Evolutionary conservation across 345 rosid genomes (phyloP).

Genomic region (Jatropha curcas): DNA sequence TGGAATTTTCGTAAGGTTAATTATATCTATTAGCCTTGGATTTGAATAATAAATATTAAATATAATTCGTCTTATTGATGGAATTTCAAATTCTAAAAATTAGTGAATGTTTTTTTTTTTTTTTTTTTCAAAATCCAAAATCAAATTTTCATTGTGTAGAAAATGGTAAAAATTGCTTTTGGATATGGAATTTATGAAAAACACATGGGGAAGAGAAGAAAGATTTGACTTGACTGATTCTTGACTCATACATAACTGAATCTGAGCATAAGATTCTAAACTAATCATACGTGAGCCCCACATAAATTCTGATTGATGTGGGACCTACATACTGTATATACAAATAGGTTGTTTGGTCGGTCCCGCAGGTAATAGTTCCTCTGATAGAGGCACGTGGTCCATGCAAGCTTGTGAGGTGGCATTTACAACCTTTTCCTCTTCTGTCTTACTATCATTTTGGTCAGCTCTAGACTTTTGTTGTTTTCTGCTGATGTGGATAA

Average conservation of each 20-base stretch:
- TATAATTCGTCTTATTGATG: not conserved
- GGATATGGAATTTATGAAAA: too few species aligned
- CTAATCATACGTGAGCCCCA: not conserved
- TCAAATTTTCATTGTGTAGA: too few species aligned
- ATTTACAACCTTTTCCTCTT: not conserved
- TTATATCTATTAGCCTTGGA: too few species aligned
- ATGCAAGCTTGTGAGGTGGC: not conserved
- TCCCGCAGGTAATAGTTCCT: not conserved
- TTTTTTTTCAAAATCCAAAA: too few species aligned
- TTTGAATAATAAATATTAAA: too few species aligned
- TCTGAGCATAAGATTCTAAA: too few species aligned
- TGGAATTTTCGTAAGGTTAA: too few species aligned
- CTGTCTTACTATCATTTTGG: too few species aligned
- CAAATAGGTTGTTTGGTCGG: too few species aligned
- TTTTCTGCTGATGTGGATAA: not conserved
- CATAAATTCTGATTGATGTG: not conserved
- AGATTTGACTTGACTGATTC: constrained; percentile 2
- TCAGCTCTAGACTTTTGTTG: not conserved
- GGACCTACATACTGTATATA: not conserved
- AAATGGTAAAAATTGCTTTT: too few species aligned
- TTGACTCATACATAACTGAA: not conserved
- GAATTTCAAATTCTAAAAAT: not conserved
- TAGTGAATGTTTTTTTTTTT: too few species aligned
- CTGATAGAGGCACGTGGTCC: not conserved
- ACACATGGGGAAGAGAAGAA: not conserved